Conservation (phyloP, 2,329 filamentous ascomycete species). For the Talaromyces sp. region DNA sequence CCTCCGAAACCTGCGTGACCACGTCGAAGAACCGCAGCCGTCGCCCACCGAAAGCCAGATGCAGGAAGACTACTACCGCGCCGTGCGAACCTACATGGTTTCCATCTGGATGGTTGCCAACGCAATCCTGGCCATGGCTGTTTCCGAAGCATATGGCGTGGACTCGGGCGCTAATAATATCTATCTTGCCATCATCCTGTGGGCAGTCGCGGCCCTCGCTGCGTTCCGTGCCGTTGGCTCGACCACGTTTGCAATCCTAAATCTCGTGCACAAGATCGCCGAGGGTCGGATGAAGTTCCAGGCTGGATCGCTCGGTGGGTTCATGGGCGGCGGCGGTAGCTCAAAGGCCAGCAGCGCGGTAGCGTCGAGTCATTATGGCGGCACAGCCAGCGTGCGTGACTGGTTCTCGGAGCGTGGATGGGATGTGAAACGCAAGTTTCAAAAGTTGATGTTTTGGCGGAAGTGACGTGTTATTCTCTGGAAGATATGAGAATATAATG, state of each 20-base stretch:
- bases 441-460: conserved; percentile 38
- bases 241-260: conserved; percentile 76
- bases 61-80: conserved; percentile 98
- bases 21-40: conserved; percentile 70
- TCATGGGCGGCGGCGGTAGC: conserved; percentile 5
- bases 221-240: conserved; percentile 82
- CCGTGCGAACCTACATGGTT: conserved; percentile 96
- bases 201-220: conserved; percentile 81
- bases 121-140: conserved; percentile 86
- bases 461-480: conserved; percentile 15
- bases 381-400: conserved; percentile 31
- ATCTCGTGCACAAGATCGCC: conserved; percentile 75
- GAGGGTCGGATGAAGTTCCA: conserved; percentile 71
- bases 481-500: background rate
- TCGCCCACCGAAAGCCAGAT: conserved; percentile 69
- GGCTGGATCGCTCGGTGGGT: conserved; percentile 27
- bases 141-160: conserved; percentile 77
- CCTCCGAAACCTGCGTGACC: conserved; percentile 88
- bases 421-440: conserved; percentile 26
- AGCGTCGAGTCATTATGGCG: conserved; percentile 22
- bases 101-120: conserved; percentile 91
- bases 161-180: conserved; percentile 72
- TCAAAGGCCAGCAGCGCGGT: conserved; percentile 10
- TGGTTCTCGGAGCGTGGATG: conserved; percentile 32
- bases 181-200: conserved; percentile 90